phyloP scores from a whole-genome alignment of 192 early-diverging fungal species.

The Kappamyces sp. region DNA sequence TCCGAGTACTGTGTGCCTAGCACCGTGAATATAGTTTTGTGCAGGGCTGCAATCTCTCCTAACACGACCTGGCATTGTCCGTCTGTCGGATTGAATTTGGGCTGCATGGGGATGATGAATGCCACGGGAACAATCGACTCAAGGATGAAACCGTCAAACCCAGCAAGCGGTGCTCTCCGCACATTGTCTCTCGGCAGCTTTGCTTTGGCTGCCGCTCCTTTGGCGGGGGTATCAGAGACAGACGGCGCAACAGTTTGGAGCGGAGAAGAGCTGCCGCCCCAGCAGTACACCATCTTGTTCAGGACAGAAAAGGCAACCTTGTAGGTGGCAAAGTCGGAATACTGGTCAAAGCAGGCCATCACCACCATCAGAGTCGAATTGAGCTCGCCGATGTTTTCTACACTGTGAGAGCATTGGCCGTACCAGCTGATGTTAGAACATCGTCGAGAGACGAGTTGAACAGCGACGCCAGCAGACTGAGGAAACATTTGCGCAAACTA shows the following conservation, averaged over 20 bases:
- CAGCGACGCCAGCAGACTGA: constrained; percentile 69
- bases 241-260: too few species aligned
- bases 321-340: constrained; percentile 53
- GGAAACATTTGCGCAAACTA: constrained; percentile 76
- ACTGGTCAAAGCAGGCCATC: constrained; percentile 58
- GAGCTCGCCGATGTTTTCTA: constrained; percentile 59
- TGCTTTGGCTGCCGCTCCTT: constrained; percentile 6
- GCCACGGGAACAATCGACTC: constrained; percentile 64
- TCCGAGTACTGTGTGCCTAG: constrained; percentile 55
- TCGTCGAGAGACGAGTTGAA: constrained; percentile 76
- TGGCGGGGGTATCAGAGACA: background rate
- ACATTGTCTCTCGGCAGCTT: constrained; percentile 14
- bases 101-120: constrained; percentile 75
- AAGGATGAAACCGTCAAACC: constrained; percentile 72
- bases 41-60: constrained; percentile 41
- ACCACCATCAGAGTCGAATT: constrained; percentile 61
- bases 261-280: background rate
- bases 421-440: constrained; percentile 68
- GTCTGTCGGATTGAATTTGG: constrained; percentile 66
- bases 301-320: constrained; percentile 67
- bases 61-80: constrained; percentile 69
- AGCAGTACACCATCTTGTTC: constrained; percentile 34
- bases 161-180: constrained; percentile 37
- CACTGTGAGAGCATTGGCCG: constrained; percentile 18
- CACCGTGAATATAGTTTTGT: constrained; percentile 46